These are phyloP conservation scores for Stromatinia cepivora DNA, from an alignment of 2,329 filamentous ascomycete species.

Conservation along the genomic window DNA sequence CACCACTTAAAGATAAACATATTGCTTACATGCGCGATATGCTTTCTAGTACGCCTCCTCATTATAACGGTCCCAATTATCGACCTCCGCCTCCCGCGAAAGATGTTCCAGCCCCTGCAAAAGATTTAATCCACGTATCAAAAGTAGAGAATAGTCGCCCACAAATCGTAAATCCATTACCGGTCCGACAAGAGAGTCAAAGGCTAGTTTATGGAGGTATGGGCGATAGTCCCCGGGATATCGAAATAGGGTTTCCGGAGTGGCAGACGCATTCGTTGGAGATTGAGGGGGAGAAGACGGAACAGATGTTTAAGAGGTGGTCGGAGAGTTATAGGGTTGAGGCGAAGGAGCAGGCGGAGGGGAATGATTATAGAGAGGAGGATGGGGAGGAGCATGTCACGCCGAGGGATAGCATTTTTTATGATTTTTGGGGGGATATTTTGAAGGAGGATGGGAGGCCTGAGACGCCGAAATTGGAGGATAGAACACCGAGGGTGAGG, in stretches of 20 bases:
- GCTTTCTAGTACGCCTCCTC: not conserved
- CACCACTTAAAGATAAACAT: constrained; percentile 2
- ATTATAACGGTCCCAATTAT: not conserved
- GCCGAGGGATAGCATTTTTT: constrained; percentile 5
- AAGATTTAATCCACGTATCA: not conserved
- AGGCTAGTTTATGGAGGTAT: constrained; percentile 1
- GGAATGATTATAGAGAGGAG: not conserved
- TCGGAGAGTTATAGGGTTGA: constrained; percentile 9
- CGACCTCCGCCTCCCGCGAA: not conserved
- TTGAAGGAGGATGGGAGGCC: not conserved
- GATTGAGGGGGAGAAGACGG: constrained; percentile 6
- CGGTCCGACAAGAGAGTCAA: constrained; percentile 14
- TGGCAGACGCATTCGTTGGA: constrained; percentile 9
- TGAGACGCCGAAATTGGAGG: not conserved
- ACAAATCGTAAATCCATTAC: constrained; percentile 9
- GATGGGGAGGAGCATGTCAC: not conserved
- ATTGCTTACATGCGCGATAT: not conserved
- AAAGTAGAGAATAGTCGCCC: not conserved
- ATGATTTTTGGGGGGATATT: constrained; percentile 15
- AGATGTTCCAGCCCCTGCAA: not conserved
- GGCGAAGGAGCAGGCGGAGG: not conserved
- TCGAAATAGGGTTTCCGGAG: constrained; percentile 9
- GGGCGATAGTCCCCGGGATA: constrained; percentile 8
- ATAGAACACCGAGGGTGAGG: not conserved
- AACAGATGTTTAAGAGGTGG: constrained; percentile 14